Percentiles rank a stretch among this genome's conserved stretches.
Evolutionary conservation across 1,139 yeast genomes (phyloP).

Genomic region (Blastobotrys aristatus): DNA sequence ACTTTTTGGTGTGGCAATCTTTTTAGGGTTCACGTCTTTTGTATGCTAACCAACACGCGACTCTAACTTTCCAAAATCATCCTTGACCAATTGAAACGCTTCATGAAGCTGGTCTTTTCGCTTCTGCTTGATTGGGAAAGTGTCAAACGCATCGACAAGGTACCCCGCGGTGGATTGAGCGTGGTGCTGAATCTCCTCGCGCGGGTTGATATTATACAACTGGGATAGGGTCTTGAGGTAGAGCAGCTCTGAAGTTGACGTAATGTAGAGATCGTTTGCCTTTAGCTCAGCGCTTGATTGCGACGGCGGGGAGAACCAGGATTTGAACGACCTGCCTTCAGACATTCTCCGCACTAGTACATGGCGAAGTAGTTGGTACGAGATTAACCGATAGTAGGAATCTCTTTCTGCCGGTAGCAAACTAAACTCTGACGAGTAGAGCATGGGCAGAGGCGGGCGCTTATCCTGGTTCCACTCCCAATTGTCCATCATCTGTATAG

Average conservation of each 20-base stretch:
- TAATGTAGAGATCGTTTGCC: no score
- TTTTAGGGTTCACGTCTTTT: no score
- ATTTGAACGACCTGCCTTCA: neutral
- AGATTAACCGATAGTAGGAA: neutral
- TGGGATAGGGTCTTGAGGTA: constrained; percentile 2
- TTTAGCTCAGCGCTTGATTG: neutral
- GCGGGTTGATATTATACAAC: constrained; percentile 2
- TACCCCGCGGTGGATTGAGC: no score
- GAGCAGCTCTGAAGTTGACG: no score
- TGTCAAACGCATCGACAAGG: no score
- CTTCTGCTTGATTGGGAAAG: no score
- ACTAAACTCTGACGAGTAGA: neutral
- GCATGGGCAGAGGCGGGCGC: neutral
- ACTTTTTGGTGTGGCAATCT: no score
- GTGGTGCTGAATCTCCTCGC: neutral
- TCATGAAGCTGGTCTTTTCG: no score
- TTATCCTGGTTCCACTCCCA: neutral
- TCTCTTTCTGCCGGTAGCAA: neutral
- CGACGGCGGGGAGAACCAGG: neutral
- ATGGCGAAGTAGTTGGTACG: neutral
- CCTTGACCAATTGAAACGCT: no score
- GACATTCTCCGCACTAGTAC: neutral
- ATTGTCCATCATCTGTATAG: neutral
- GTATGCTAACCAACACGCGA: no score
- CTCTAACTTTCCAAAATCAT: no score